Percentiles rank a stretch among this genome's conserved stretches.
phyloP scores from a whole-genome alignment of 805 yeast species.

The Torulaspora quercuum region DNA sequence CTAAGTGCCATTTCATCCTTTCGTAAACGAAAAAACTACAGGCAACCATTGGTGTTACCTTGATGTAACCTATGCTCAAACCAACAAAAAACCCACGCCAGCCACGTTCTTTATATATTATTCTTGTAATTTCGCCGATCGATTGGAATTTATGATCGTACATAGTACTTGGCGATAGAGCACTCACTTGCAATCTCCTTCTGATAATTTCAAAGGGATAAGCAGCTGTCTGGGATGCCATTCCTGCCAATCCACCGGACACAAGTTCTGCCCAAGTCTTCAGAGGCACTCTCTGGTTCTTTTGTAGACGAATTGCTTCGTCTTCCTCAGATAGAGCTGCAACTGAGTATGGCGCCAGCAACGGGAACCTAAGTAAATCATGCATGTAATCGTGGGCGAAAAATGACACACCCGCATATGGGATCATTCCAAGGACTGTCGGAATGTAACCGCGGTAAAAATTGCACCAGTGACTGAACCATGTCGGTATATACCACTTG shows the following conservation, averaged over 20 bases:
- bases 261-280: slow-evolving; percentile 86
- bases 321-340: slow-evolving; percentile 25
- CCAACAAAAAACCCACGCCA: slow-evolving; percentile 90
- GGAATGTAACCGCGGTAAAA: slow-evolving; percentile 94
- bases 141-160: slow-evolving; percentile 33
- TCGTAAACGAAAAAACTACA: slow-evolving; percentile 95
- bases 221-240: slow-evolving; percentile 92
- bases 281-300: slow-evolving; percentile 55
- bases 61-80: slow-evolving; percentile 88
- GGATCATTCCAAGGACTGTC: slow-evolving; percentile 91
- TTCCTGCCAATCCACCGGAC: slow-evolving; percentile 96
- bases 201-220: slow-evolving; percentile 95
- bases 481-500: slow-evolving; percentile 37
- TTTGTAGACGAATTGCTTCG: slow-evolving; percentile 16
- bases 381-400: slow-evolving; percentile 90
- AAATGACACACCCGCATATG: slow-evolving; percentile 97
- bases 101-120: slow-evolving; percentile 72
- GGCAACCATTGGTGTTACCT: slow-evolving; percentile 96
- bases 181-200: slow-evolving; percentile 94
- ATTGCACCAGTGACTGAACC: slow-evolving; percentile 47
- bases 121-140: slow-evolving; percentile 40
- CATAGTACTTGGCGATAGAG: slow-evolving; percentile 61
- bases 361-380: slow-evolving; percentile 70
- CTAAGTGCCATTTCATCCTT: slow-evolving; percentile 66
- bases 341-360: slow-evolving; percentile 53